Percentiles rank a stretch among this genome's conserved stretches.
Evolutionary conservation across 1,284 basidiomycete genomes (phyloP).

Genomic region (Papiliotrema fonsecae): DNA sequence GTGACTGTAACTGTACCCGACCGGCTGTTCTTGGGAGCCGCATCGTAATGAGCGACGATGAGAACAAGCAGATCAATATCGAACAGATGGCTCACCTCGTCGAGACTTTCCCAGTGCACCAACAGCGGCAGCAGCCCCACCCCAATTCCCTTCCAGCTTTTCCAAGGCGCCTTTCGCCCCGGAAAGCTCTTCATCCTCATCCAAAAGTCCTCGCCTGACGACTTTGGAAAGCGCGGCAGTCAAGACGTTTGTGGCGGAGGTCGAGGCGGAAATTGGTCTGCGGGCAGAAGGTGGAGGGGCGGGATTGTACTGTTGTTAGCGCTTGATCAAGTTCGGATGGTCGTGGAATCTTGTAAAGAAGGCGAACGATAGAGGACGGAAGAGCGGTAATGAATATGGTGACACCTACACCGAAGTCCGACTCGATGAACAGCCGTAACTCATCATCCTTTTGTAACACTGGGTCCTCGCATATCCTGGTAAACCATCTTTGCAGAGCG

Average conservation of each 20-base stretch:
- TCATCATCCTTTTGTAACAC: constrained; percentile 84
- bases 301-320: constrained; percentile 30
- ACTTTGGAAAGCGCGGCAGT: constrained; percentile 45
- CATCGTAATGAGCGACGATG: no score
- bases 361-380: background rate
- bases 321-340: constrained; percentile 56
- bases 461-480: constrained; percentile 79
- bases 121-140: constrained; percentile 78
- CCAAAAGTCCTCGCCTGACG: constrained; percentile 44
- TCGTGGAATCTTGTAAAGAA: background rate
- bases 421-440: constrained; percentile 84
- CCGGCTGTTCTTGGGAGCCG: no score
- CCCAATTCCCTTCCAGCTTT: constrained; percentile 81
- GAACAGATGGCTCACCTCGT: constrained; percentile 56
- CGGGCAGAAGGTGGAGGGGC: constrained; percentile 56
- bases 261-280: constrained; percentile 60
- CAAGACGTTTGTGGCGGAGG: constrained; percentile 32
- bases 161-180: constrained; percentile 84
- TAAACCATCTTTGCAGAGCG: constrained; percentile 87
- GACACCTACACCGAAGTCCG: constrained; percentile 71
- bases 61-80: no score
- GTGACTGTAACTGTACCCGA: background rate
- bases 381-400: background rate
- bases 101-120: constrained; percentile 75
- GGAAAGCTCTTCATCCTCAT: constrained; percentile 63